These are phyloP conservation scores for Macrolepiota fuliginosa DNA, from an alignment of 768 basidiomycete genomes.

Conservation along the genomic window DNA sequence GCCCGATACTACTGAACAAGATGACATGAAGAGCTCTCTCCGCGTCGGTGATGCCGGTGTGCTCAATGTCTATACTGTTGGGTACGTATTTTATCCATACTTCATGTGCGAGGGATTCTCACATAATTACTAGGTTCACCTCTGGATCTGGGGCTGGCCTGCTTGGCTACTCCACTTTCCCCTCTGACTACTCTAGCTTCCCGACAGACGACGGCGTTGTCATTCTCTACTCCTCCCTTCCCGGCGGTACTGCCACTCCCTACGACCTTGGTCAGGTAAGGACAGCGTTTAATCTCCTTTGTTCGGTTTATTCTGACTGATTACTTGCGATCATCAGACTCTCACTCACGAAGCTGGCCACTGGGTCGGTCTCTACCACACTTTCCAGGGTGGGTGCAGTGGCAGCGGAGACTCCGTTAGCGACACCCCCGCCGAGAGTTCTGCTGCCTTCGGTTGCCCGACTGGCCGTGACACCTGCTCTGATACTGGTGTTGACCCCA, in stretches of 20 bases:
- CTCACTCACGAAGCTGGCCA: slow-evolving; percentile 57
- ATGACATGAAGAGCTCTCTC: slow-evolving; percentile 45
- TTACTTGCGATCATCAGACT: slow-evolving; percentile 26
- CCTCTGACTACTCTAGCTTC: slow-evolving; percentile 32
- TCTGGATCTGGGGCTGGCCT: slow-evolving; percentile 38
- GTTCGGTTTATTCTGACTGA: neutral
- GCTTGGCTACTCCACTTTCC: slow-evolving; percentile 56
- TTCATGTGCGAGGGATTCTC: neutral
- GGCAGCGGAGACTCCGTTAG: slow-evolving; percentile 38
- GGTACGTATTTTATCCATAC: slow-evolving; percentile 25
- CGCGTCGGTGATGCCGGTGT: slow-evolving; percentile 36
- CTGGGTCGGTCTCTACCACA: slow-evolving; percentile 60
- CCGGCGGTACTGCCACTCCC: slow-evolving; percentile 37
- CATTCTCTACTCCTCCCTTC: slow-evolving; percentile 38
- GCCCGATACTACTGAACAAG: slow-evolving; percentile 34
- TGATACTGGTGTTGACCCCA: slow-evolving; percentile 41
- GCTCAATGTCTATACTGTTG: slow-evolving; percentile 52
- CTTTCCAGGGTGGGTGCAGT: slow-evolving; percentile 51
- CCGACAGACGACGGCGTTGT: slow-evolving; percentile 50
- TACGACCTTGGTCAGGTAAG: slow-evolving; percentile 43
- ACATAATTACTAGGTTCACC: slow-evolving; percentile 26
- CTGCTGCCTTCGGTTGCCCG: slow-evolving; percentile 40
- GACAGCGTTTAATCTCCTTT: neutral
- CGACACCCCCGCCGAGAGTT: slow-evolving; percentile 47
- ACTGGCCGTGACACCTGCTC: slow-evolving; percentile 34